Evolutionary conservation across 805 yeast species (phyloP), one percentile per base, ranked within the genome.

Genomic region (Zygotorulaspora danielsina): DNA sequence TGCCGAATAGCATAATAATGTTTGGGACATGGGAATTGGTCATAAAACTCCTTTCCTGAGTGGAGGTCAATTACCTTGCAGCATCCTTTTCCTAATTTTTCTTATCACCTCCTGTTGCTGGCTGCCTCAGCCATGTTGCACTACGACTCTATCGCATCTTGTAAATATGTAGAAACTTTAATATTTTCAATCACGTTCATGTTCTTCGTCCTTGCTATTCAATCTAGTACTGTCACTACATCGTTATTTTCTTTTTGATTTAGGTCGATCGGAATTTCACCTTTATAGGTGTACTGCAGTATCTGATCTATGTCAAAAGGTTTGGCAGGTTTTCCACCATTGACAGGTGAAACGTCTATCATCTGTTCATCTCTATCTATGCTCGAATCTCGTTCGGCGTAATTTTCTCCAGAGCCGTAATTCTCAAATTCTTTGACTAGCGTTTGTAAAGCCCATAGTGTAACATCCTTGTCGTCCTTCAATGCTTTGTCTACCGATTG

Each of bases 11-110:
- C 56, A 88, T 93, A 59, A 90, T 93, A 52, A 93, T 93, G 98
- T 93, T 93, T 69, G 98, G 99, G 32, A 89, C 97, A 3, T 93
- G 97, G 97, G 99, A 93, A 59, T 61, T 93, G 22, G 78, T 84
- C 39, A 78, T 82, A 34, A 73, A 72, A 41, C 50, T 76, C n/a
- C 62, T 81, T 19, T 73, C 80, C 11, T 64, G 51, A 42, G 17
- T 26, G 13, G n/a, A n/a, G n/a, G n/a, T n/a, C n/a, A n/a, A n/a
- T n/a, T n/a, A n/a, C n/a, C n/a, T n/a, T n/a, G n/a, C n/a, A n/a
- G n/a, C n/a, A n/a, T n/a, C n/a, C n/a, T n/a, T n/a, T n/a, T n/a
- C n/a, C n/a, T n/a, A n/a, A n/a, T n/a, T n/a, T n/a, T n/a, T n/a
- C n/a, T n/a, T n/a, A n/a, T n/a, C n/a, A n/a, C n/a, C n/a, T n/a